Evolutionary conservation across 306 rosid species (phyloP), one percentile per base, ranked within the genome.

Genomic region (Cucurbita ficifolia): DNA sequence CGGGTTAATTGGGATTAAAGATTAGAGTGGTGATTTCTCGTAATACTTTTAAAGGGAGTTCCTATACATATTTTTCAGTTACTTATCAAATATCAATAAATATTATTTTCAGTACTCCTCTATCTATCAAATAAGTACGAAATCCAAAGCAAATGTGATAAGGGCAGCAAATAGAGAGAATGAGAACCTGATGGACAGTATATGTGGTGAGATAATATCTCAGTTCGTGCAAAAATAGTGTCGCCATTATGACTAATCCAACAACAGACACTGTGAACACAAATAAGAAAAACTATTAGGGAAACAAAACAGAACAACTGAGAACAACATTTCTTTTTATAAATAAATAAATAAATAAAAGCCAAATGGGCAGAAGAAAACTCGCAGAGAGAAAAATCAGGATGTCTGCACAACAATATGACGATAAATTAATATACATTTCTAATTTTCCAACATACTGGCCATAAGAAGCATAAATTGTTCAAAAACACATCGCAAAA

Each of bases 201-300:
- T 86, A 81, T 36, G 92, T 87, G 36, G 97, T 55, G 45, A 93
- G 89, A 83, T 93, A 93, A 80, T 93, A 93, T 79, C 94, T 85
- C 68, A 93, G 88, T 84, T 93, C 98, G 72, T 93, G 98, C 77
- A 90, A 10, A 73, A 93, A 93, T 67, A 90, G 86, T 38, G 91
- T 85, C 33, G 80, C 94, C 94, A 93, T 93, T 84, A 93, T 87
- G 58, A 78, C 71, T 5, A 93, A 70, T 69, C 98, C 98, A 58
- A 93, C 70, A 10, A 88, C 42, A 8, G 98, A 93, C 64, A 93
- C 98, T 93, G 17, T 76, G 63, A 76, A 75, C 68, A 73, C 52
- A 77, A 17, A 76, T 3, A 50, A 1, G 21, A 43, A 75, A 61
- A 7, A 52, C 39, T 50, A 8, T 29, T 8, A 55, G 55, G 39